Evolutionary conservation across 768 basidiomycete species (phyloP).

Genomic region (Russula virescens): DNA sequence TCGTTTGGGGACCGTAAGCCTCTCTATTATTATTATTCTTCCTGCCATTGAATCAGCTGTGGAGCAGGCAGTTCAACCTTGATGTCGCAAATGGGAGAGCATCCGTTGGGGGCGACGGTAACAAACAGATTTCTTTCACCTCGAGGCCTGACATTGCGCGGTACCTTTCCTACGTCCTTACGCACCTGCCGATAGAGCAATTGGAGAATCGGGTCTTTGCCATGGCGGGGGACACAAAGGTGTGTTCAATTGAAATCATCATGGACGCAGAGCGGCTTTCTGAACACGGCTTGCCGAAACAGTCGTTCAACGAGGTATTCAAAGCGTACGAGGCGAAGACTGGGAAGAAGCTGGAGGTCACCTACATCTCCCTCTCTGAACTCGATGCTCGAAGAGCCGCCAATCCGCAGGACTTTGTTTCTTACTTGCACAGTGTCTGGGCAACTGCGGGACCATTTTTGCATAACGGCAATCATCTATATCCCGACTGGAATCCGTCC

Average conservation of each 20-base stretch:
- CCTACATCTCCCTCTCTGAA: conserved; percentile 15
- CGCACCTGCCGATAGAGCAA: conserved; percentile 16
- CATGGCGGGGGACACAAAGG: conserved; percentile 17
- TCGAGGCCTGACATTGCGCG: conserved; percentile 21
- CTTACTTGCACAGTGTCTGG: conserved; percentile 6
- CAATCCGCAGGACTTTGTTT: conserved; percentile 9
- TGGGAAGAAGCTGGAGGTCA: conserved; percentile 23
- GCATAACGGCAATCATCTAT: conserved; percentile 17
- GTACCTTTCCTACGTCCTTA: conserved; percentile 22
- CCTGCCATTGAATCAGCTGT: too few species aligned
- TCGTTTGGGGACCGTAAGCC: conserved; percentile 3
- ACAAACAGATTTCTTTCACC: conserved; percentile 22
- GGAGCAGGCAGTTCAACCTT: conserved; percentile 3
- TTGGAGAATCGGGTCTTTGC: conserved; percentile 9
- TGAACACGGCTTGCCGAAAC: background rate
- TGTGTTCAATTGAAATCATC: background rate
- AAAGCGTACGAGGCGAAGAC: conserved; percentile 19
- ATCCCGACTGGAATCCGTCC: conserved; percentile 25
- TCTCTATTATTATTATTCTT: too few species aligned
- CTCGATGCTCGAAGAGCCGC: conserved; percentile 13
- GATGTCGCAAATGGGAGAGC: conserved; percentile 19
- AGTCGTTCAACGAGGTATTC: conserved; percentile 24
- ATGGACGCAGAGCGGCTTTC: background rate
- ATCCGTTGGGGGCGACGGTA: conserved; percentile 20
- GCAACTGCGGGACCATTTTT: conserved; percentile 4